Evolutionary conservation across 139 green algal species (phyloP), one percentile per base, ranked within the genome.

Genomic region (Spirogloea muscicola): DNA sequence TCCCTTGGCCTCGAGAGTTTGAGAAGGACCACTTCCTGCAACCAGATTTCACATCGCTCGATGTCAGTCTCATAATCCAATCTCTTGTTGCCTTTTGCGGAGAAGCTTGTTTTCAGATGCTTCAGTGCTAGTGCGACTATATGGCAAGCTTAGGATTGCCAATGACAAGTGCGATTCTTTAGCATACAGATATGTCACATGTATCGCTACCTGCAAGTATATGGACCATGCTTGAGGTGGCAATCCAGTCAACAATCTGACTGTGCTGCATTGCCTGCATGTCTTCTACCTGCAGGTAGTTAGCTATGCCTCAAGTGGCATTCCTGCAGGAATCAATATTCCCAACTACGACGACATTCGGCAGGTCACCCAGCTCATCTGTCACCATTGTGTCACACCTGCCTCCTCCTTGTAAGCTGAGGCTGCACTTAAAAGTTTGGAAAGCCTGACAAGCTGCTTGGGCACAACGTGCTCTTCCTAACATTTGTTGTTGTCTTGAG

Each of bases 271-370:
- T n/a, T n/a, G 13, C 44, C 13, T 52, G 13, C 44, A 16, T 52
- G 13, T 52, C 44, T 52, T 52, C 13, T 16, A 18, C 57, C 13
- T 16, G 18, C 60, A 69, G 60, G 55, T 74, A 7, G 58, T 74
- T n/a, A 40, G 39, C 5, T 74, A 74, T 43, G 65, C 65, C 10
- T 72, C 31, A 25, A 70, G 65, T 7, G 65, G 65, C 58, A 74
- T 74, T 5, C 65, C 65, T 5, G 65, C 65, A 5, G 65, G 65
- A 13, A 77, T 74, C 58, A 74, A 74, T 43, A 74, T 74, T 5
- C 65, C 65, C 7, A 74, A 74, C 65, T 74, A 74, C 65, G 65
- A 74, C 49, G 65, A 74, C 65, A 25, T 74, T 4, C 7, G 65
- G 13, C 62, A 72, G 62, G 13, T 36, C 27, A 18, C 13, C 29